Percentiles rank a stretch among this genome's conserved stretches.
These are phyloP conservation scores for Aspergillus sp. DNA, from an alignment of 2,329 filamentous ascomycete genomes.

Conservation along the genomic window DNA sequence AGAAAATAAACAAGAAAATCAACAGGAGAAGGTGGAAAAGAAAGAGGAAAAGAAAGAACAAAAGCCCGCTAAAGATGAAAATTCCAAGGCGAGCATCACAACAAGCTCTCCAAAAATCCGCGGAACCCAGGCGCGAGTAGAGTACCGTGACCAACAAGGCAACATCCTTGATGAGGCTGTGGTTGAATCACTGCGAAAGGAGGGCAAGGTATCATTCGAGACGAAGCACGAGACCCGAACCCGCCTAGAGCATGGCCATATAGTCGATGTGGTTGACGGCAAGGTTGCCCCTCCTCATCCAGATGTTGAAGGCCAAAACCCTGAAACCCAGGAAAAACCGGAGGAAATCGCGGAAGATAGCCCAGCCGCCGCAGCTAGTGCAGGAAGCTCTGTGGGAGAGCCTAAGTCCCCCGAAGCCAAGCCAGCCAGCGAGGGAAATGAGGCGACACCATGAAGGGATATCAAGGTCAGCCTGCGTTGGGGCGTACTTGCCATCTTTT, in stretches of 20 bases:
- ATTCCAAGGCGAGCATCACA: slow-evolving; percentile 33
- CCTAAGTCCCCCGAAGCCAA: slow-evolving; percentile 41
- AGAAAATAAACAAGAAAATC: slow-evolving; percentile 15
- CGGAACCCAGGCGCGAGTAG: slow-evolving; percentile 75
- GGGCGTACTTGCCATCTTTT: slow-evolving; percentile 9
- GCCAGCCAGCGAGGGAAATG: slow-evolving; percentile 49
- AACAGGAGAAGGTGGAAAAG: neutral
- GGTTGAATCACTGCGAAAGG: slow-evolving; percentile 67
- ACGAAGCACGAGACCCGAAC: slow-evolving; percentile 96
- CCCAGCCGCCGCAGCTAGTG: slow-evolving; percentile 41
- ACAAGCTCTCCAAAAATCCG: slow-evolving; percentile 33
- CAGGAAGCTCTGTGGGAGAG: slow-evolving; percentile 38
- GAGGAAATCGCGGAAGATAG: slow-evolving; percentile 36
- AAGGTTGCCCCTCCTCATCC: slow-evolving; percentile 54
- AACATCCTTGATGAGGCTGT: slow-evolving; percentile 83
- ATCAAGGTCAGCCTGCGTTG: slow-evolving; percentile 21
- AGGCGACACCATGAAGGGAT: slow-evolving; percentile 39
- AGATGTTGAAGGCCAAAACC: slow-evolving; percentile 58
- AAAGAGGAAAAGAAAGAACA: slow-evolving; percentile 22
- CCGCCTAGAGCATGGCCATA: slow-evolving; percentile 73
- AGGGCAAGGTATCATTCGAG: slow-evolving; percentile 93
- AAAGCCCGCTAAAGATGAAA: slow-evolving; percentile 19
- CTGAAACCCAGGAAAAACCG: slow-evolving; percentile 52
- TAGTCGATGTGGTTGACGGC: slow-evolving; percentile 54
- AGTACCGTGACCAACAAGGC: slow-evolving; percentile 93